These are phyloP conservation scores for Chlorella variabilis DNA, from an alignment of 163 green algal species.

Conservation along the genomic window DNA sequence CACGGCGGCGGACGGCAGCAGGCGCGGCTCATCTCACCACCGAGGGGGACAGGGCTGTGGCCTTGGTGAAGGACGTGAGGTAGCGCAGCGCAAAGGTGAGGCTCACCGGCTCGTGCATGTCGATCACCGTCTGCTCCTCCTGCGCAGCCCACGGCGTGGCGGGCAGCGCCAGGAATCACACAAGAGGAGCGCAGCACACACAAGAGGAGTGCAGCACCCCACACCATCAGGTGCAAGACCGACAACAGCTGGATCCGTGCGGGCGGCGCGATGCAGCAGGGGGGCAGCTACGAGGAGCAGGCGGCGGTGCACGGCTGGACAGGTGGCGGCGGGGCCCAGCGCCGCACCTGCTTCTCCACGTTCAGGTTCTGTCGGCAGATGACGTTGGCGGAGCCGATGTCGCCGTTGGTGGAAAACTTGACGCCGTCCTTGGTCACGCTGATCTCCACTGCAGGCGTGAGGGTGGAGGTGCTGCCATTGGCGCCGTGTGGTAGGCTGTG, in stretches of 20 bases:
- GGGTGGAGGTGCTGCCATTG: not conserved
- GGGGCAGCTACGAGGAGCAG: too few species aligned
- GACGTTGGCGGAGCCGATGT: slow-evolving; percentile 96
- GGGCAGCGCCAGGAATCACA: too few species aligned
- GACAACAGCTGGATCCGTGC: too few species aligned
- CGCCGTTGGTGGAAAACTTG: slow-evolving; percentile 91
- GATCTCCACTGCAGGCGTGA: slow-evolving; percentile 67
- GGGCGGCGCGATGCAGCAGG: too few species aligned
- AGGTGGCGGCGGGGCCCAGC: too few species aligned
- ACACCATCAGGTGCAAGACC: too few species aligned
- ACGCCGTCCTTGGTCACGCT: slow-evolving; percentile 95
- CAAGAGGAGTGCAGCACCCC: not conserved
- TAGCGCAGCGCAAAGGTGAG: slow-evolving; percentile 96
- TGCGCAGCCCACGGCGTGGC: too few species aligned
- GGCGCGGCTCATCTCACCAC: slow-evolving; percentile 47
- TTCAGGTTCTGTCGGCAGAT: slow-evolving; percentile 74
- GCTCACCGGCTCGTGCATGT: slow-evolving; percentile 90
- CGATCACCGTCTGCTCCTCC: slow-evolving; percentile 75
- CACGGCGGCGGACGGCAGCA: not conserved
- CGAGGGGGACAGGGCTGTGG: slow-evolving; percentile 70
- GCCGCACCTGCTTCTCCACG: slow-evolving; percentile 11
- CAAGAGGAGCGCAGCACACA: too few species aligned
- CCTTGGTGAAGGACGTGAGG: slow-evolving; percentile 90
- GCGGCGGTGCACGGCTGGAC: too few species aligned
- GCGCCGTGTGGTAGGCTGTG: too few species aligned